Evolutionary conservation across 148 eudicot species (phyloP), one percentile per base, ranked within the genome.

Genomic region (Mesembryanthemum crystallinum): DNA sequence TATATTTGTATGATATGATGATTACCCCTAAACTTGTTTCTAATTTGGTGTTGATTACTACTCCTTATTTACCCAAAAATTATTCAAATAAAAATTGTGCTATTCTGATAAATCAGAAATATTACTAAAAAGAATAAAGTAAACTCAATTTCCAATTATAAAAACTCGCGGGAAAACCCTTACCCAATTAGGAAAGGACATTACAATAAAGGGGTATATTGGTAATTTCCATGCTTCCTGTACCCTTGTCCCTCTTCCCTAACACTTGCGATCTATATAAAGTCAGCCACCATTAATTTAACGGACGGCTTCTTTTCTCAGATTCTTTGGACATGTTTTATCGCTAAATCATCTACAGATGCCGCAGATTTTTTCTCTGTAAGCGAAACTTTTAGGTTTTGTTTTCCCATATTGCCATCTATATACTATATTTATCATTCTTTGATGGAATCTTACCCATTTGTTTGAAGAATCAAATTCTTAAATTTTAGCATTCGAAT

Each of bases 381-480:
- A 62, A 28, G 37, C 45, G 33, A 20, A 42, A 64, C 0, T 64
- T 33, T 21, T 7, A 39, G 1, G 9, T 67, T n/a, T 65, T 24
- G n/a, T 21, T 65, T 57, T 0, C 27, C 32, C 21, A 21, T 10
- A 65, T 43, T 24, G 23, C 54, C 7, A 42, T 42, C 55, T 49
- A 42, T n/a, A 4, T 47, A n/a, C 23, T 45, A 12, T 24, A 11
- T 29, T 25, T 69, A 1, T 27, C 7, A 21, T 35, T 32, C 10
- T 32, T 24, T 30, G 43, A 5, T 30, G 43, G 12, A 45, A 25
- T 47, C 14, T 15, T 66, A 69, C 25, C 58, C 57, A 17, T 69
- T 69, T 66, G 35, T 18, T 17, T 23, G 61, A 57, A 57, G 35
- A 45, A 69, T 47, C 72, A 47, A 69, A 49, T n/a, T 24, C 29